Base-by-base conservation (phyloP, 2,329 filamentous ascomycete species). In the Ramichloridium luteum region DNA sequence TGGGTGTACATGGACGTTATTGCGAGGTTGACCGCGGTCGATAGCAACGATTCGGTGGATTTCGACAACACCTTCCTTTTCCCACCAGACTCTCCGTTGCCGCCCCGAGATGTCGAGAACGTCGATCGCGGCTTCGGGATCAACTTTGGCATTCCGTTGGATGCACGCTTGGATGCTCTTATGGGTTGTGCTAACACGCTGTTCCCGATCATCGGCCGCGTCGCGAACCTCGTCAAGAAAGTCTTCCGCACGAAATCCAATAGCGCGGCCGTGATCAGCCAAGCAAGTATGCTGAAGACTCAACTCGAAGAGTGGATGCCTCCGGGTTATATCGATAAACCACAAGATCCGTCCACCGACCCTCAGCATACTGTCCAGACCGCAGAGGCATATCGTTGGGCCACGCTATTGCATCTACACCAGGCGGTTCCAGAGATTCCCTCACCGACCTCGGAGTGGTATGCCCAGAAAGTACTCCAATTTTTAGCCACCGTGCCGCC, bases 1-100 rank as follows among this genome's bases (percentile, higher is more conserved):
- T 81, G 74, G 72, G 65, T 80, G 5, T 82, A 81, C 46, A 77
- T 80, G 68, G 75, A 80, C 49, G 77, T 81, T 16, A 75, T 81
- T 39, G 72, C 77, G 14, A 68, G 76, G 10, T 57, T 82, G 29
- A 80, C 75, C 0, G 74, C 74, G 3, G 55, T 71, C 3, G 70
- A 73, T 36, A 65, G 69, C 20, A 68, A 71, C 14, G 69, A 72
- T 9, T 62, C 61, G 3, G 62, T 64, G 28, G 67, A 72, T 44
- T 68, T 72, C 34, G 62, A 70, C 27, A 58, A 61, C 25, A 57
- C 65, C 4, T 46, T 50, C 20, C 22, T 46, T 13, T 46, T 51
- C 29, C 59, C 52, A 8, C 54, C 60, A n/a, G 55, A 58, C 16
- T 52, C 58, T 14, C 22, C 32, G 11, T 34, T 37, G 10, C n/a